A percentile compares a stretch with the other conserved stretches of the same genome.
phyloP scores from a whole-genome alignment of 2,329 filamentous ascomycete species.

The Fusarium sp. region DNA sequence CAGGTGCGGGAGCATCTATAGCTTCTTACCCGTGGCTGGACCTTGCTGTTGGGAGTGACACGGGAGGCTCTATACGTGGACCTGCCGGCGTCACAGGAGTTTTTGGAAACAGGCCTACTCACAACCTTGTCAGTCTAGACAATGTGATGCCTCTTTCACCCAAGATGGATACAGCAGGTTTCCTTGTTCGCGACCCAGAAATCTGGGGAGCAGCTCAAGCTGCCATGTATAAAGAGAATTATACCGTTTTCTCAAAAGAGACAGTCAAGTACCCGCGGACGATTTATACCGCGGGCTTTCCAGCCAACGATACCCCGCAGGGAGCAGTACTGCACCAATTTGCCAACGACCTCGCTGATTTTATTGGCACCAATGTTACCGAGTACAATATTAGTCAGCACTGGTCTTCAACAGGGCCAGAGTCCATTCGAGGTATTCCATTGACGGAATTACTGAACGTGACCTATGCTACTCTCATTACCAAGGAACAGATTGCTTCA shows the following conservation, averaged over 20 bases:
- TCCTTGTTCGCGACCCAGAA: neutral
- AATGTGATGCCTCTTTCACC: neutral
- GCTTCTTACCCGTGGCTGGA: slow-evolving; percentile 60
- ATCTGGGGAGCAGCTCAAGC: neutral
- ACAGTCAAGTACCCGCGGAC: rapidly evolving
- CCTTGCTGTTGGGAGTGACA: slow-evolving; percentile 29
- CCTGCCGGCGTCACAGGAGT: slow-evolving; percentile 58
- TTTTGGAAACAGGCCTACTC: slow-evolving; percentile 60
- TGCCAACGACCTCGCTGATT: neutral
- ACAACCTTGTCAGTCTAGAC: slow-evolving; percentile 52
- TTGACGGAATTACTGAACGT: neutral
- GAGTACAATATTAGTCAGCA: neutral
- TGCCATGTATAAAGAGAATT: neutral
- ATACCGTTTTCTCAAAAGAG: neutral
- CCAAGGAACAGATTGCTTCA: neutral
- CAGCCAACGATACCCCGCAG: neutral
- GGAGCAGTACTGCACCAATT: neutral
- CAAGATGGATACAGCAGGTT: neutral
- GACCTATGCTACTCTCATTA: neutral
- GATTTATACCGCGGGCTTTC: neutral
- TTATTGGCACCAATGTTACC: rapidly evolving
- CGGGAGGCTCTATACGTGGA: slow-evolving; percentile 55
- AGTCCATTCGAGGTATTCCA: neutral
- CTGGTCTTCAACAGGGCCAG: neutral
- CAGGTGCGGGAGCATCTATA: slow-evolving; percentile 54